Conservation (phyloP, 2,329 filamentous ascomycete species). For the Arthrobotrys megalospora region DNA sequence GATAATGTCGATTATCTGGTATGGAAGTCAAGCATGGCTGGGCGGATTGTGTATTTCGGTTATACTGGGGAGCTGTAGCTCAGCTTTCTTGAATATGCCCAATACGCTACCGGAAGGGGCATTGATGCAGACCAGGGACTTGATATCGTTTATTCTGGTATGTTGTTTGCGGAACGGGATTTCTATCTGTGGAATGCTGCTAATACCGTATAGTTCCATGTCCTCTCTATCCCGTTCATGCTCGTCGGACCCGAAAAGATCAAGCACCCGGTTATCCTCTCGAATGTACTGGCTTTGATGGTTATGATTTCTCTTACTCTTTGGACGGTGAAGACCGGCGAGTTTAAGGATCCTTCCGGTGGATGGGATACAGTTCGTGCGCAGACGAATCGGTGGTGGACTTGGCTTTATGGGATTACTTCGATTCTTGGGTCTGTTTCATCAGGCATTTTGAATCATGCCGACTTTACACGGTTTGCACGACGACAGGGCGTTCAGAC, state of each 20-base stretch:
- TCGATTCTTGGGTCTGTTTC: slow-evolving; percentile 69
- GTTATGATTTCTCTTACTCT: slow-evolving; percentile 58
- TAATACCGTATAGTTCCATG: slow-evolving; percentile 46
- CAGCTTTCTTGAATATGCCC: slow-evolving; percentile 53
- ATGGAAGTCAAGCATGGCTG: slow-evolving; percentile 57
- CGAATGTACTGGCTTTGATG: slow-evolving; percentile 48
- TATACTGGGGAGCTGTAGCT: slow-evolving; percentile 55
- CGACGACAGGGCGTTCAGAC: slow-evolving; percentile 68
- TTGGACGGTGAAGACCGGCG: slow-evolving; percentile 58
- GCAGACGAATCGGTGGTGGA: slow-evolving; percentile 65
- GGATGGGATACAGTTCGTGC: slow-evolving; percentile 56
- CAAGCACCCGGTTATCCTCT: slow-evolving; percentile 57
- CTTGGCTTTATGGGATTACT: slow-evolving; percentile 67
- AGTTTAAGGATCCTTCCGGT: slow-evolving; percentile 54
- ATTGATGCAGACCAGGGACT: slow-evolving; percentile 52
- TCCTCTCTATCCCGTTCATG: slow-evolving; percentile 54
- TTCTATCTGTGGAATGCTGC: slow-evolving; percentile 1
- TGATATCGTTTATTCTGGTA: slow-evolving; percentile 59
- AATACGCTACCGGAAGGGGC: slow-evolving; percentile 47
- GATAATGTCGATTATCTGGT: slow-evolving; percentile 61
- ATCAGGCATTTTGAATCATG: slow-evolving; percentile 69
- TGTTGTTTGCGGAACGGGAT: background rate
- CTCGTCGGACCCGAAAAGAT: slow-evolving; percentile 59
- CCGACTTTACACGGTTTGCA: slow-evolving; percentile 69
- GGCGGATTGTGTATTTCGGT: slow-evolving; percentile 58